Percentiles rank a stretch among this genome's conserved stretches.
Evolutionary conservation across 768 basidiomycete species (phyloP).

Genomic region (Leccinum disarticulatum): DNA sequence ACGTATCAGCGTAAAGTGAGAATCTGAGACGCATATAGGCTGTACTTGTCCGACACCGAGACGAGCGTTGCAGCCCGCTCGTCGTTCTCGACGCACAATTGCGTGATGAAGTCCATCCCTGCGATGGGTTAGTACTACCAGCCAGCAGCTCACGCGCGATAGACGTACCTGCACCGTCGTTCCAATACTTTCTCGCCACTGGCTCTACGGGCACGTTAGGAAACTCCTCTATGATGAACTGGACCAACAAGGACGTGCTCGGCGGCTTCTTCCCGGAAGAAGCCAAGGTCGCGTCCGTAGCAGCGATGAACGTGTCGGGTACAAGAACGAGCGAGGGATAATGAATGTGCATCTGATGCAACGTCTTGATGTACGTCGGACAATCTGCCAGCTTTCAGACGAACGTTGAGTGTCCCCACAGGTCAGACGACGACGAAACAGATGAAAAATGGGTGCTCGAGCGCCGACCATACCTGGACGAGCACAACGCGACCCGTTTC

Average conservation of each 20-base stretch:
- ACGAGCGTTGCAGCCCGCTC: conserved; percentile 79
- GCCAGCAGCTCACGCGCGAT: background rate
- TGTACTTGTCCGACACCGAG: conserved; percentile 75
- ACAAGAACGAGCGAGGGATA: conserved; percentile 70
- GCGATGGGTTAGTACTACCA: conserved; percentile 1
- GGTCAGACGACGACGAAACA: conserved; percentile 1
- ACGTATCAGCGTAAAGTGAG: conserved; percentile 6
- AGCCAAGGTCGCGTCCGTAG: conserved; percentile 48
- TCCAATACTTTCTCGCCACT: conserved; percentile 82
- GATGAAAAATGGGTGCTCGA: conserved; percentile 1
- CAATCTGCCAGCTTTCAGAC: conserved; percentile 70
- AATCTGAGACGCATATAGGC: conserved; percentile 35
- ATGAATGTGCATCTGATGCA: conserved; percentile 83
- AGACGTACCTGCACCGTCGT: conserved; percentile 66
- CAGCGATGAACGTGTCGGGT: conserved; percentile 76
- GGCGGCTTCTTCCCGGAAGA: conserved; percentile 44
- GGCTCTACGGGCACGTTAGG: conserved; percentile 65
- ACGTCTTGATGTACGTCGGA: conserved; percentile 84
- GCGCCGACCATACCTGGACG: conserved; percentile 59
- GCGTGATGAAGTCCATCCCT: conserved; percentile 80
- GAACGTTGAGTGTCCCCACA: background rate
- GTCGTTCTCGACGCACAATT: conserved; percentile 78
- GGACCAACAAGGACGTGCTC: conserved; percentile 63
- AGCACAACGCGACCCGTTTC: conserved; percentile 75
- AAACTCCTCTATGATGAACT: conserved; percentile 74